A percentile compares a stretch with the other conserved stretches of the same genome.
Conservation (phyloP, 495 filamentous ascomycete species). For the Acidiella bohemica region DNA sequence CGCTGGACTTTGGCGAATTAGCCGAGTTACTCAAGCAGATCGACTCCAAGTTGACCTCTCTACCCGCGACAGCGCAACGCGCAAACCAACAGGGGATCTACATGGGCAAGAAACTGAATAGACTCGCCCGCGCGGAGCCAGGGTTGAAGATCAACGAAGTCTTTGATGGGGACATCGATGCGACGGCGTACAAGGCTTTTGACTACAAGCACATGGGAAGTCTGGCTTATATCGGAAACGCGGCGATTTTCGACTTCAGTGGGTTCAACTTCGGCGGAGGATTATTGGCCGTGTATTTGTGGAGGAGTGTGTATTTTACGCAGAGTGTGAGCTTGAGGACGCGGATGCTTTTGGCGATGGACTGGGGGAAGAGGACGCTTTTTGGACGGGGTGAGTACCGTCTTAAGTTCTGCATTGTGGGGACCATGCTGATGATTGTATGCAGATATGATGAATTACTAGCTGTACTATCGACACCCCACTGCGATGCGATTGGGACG, state of each 20-base stretch:
- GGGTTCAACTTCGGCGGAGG: conserved; percentile 74
- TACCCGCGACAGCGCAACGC: conserved; percentile 63
- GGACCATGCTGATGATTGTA: not conserved
- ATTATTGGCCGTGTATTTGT: conserved; percentile 86
- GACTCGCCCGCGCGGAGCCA: conserved; percentile 65
- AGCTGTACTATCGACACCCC: too few species aligned
- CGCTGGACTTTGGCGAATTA: conserved; percentile 85
- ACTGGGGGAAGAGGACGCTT: conserved; percentile 88
- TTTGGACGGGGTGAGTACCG: conserved; percentile 78
- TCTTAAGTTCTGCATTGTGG: not conserved
- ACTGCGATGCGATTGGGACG: too few species aligned
- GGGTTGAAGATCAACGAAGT: conserved; percentile 70
- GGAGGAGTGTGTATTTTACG: conserved; percentile 94
- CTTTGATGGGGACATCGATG: conserved; percentile 78
- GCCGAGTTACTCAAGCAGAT: conserved; percentile 68
- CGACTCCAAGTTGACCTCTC: conserved; percentile 31
- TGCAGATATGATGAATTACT: conserved; percentile 14
- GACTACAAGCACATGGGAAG: conserved; percentile 87
- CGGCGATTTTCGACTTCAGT: conserved; percentile 79
- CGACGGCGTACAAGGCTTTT: conserved; percentile 88
- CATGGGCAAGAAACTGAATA: conserved; percentile 86
- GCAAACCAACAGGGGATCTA: conserved; percentile 95
- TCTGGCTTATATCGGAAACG: conserved; percentile 91
- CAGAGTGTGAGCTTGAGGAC: conserved; percentile 93
- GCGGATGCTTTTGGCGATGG: conserved; percentile 84